Percentiles rank a stretch among this genome's conserved stretches.
phyloP scores from a whole-genome alignment of 441 rosid species.

The Populus hybrid region DNA sequence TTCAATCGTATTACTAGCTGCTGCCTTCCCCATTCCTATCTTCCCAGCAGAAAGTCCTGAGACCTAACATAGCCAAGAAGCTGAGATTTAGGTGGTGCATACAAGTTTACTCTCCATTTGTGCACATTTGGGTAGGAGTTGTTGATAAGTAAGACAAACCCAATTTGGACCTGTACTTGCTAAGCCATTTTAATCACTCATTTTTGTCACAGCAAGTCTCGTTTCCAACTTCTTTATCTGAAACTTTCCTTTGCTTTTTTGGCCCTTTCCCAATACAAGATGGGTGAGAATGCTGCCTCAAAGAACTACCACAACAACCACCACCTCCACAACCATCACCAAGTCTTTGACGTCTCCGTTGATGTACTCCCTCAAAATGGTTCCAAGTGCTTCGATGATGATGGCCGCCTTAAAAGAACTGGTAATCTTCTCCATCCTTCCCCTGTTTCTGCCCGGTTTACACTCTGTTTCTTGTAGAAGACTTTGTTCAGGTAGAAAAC shows the following conservation, averaged over 20 bases:
- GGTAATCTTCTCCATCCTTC: slow-evolving; percentile 29
- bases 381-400: slow-evolving; percentile 58
- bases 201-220: neutral
- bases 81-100: neutral
- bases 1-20: neutral
- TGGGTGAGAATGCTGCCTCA: slow-evolving; percentile 31
- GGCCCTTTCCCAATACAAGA: slow-evolving; percentile 15
- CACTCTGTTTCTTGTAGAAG: neutral
- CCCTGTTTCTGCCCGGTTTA: neutral
- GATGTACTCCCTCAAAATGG: slow-evolving; percentile 29
- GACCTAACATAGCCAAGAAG: neutral
- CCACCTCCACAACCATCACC: slow-evolving; percentile 17
- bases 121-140: neutral
- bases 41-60: neutral
- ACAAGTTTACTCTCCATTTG: neutral
- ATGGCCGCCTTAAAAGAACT: slow-evolving; percentile 55
- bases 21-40: neutral
- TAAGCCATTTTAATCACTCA: neutral
- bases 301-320: neutral
- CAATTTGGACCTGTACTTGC: neutral
- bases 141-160: neutral
- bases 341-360: slow-evolving; percentile 27
- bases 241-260: neutral
- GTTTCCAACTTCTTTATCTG: neutral
- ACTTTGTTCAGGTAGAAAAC: neutral